Conservation (phyloP, 73 alveolate genomes). For the Paramecium tetraurelia region DNA sequence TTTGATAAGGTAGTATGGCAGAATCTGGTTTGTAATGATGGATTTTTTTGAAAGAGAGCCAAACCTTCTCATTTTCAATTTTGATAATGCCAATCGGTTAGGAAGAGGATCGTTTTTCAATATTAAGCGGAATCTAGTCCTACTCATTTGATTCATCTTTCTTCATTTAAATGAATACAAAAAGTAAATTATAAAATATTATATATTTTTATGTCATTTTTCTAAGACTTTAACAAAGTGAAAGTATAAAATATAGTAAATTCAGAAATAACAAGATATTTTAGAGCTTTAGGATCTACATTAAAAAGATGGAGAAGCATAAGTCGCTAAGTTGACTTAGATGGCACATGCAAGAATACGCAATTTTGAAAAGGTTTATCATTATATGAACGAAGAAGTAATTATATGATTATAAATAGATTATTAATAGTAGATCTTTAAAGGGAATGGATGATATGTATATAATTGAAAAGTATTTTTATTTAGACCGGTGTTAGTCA, state of each 20-base stretch:
- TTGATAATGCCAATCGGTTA: background rate
- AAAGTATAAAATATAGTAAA: background rate
- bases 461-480: background rate
- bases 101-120: background rate
- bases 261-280: conserved; percentile 2
- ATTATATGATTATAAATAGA: background rate
- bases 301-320: background rate
- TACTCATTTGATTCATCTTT: background rate
- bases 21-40: background rate
- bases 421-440: background rate
- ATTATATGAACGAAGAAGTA: background rate
- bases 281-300: background rate
- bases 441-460: background rate
- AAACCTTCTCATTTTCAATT: background rate
- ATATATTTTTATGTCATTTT: background rate
- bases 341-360: conserved; percentile 5
- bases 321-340: background rate
- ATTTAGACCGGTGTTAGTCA: background rate
- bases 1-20: background rate
- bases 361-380: background rate
- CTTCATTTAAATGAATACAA: background rate
- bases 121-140: background rate
- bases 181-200: background rate
- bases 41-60: background rate
- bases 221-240: conserved; percentile 10